Evolutionary conservation across 306 rosid genomes (phyloP), one percentile per base, ranked within the genome.

Genomic region (Psophocarpus tetragonolobus): DNA sequence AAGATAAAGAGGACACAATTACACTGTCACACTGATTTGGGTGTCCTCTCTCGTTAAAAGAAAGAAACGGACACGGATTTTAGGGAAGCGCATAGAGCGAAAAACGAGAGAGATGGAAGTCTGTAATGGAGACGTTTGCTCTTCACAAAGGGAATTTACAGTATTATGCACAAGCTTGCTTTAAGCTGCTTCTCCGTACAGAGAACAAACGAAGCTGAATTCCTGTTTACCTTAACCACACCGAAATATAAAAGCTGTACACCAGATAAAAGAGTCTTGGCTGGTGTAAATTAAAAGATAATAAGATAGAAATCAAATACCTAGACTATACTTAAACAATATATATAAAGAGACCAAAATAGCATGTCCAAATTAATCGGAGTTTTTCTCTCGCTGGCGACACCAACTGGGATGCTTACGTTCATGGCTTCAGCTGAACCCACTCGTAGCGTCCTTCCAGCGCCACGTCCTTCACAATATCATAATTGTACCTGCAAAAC

Each of bases 371-470:
- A 64, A 71, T 58, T 23, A 27, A 80, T 64, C 45, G 11, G 30
- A 41, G 60, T 42, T 29, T 57, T 63, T 48, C 20, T 72, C 65
- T 61, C 41, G 51, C 7, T 27, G 74, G 29, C 11, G 45, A 57
- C 39, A 48, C 33, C 0, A 3, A 75, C 13, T 6, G 58, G 3
- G 15, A 27, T 4, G 3, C 36, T 50, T 21, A 51, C 17, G 30
- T 75, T 84, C 87, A 89, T 61, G 91, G 97, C 87, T 88, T 87
- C 81, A 92, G 54, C 77, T 84, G 78, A 82, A 85, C 83, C 99
- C 99, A 95, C 77, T 95, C 92, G 84, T 85, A 91, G 38, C 93
- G 96, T 76, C 99, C 99, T 87, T 95, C 94, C 84, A 87, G 67
- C 0, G 99, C 96, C 70, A 72, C 71, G 24, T 95, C 99, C 85